A percentile compares a stretch with the other conserved stretches of the same genome.
Conservation (phyloP, 345 rosid species). For the Brassica juncea region DNA sequence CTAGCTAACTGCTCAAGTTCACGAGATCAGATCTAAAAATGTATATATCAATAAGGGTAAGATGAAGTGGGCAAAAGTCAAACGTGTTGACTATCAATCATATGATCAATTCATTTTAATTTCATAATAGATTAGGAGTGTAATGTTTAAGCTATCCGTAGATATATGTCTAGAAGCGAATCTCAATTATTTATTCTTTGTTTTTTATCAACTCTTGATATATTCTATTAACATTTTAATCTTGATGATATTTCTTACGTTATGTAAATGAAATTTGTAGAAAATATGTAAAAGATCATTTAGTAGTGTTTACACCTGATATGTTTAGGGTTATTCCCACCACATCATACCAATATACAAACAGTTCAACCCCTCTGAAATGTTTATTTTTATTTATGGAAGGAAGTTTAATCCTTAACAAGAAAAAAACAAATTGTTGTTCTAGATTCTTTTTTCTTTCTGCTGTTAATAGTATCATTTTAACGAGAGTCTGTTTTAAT, state of each 20-base stretch:
- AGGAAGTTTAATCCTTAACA: neutral
- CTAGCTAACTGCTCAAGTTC: slow-evolving; percentile 34
- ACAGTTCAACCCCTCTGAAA: neutral
- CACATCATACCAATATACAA: neutral
- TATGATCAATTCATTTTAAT: neutral
- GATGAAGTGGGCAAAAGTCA: slow-evolving; percentile 35
- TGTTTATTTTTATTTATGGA: neutral
- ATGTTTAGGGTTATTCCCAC: neutral
- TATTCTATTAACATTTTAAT: neutral
- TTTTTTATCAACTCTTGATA: neutral
- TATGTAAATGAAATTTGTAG: neutral
- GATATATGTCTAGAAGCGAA: neutral
- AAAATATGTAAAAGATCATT: neutral
- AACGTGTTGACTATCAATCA: slow-evolving; percentile 30
- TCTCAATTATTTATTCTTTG: neutral
- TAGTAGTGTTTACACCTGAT: neutral
- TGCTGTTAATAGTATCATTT: neutral
- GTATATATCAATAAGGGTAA: neutral
- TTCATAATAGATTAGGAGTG: neutral
- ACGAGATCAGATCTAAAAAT: slow-evolving; percentile 29
- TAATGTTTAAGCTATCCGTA: neutral
- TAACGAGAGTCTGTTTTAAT: neutral
- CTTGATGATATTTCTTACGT: neutral
- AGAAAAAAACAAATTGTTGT: neutral
- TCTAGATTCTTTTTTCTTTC: neutral